phyloP scores from a whole-genome alignment of 495 filamentous ascomycete genomes.

The Penicillium taxi region DNA sequence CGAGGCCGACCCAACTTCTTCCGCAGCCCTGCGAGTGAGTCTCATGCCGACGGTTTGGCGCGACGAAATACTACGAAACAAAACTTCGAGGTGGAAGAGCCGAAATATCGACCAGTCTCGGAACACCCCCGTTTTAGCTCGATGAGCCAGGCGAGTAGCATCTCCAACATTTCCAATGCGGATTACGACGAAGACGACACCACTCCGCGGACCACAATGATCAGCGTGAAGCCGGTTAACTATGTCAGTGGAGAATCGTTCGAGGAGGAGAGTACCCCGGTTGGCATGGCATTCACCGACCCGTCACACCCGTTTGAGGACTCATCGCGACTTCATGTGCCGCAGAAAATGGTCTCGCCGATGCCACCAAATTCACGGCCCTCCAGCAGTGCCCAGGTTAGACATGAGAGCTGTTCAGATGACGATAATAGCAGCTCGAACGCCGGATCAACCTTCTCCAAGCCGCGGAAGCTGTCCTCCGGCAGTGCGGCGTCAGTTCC shows the following conservation, averaged over 20 bases:
- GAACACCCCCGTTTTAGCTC: slow-evolving; percentile 67
- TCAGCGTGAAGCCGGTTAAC: slow-evolving; percentile 19
- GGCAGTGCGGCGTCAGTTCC: slow-evolving; percentile 55
- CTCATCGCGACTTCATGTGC: slow-evolving; percentile 37
- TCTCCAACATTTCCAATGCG: too few species aligned
- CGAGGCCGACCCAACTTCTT: slow-evolving; percentile 66
- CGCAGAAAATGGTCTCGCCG: slow-evolving; percentile 47
- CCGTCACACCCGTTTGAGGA: slow-evolving; percentile 36
- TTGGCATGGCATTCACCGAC: slow-evolving; percentile 15
- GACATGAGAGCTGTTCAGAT: slow-evolving; percentile 55
- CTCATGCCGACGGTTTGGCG: slow-evolving; percentile 20
- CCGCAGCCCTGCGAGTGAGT: slow-evolving; percentile 45
- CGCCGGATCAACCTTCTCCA: slow-evolving; percentile 45
- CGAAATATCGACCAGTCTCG: slow-evolving; percentile 57
- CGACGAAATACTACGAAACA: slow-evolving; percentile 34
- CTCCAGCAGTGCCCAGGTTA: slow-evolving; percentile 48
- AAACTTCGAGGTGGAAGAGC: slow-evolving; percentile 53
- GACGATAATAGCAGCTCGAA: slow-evolving; percentile 51
- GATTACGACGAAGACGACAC: slow-evolving; percentile 23
- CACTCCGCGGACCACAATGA: slow-evolving; percentile 22
- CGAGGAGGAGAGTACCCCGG: slow-evolving; percentile 24
- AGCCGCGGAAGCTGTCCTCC: slow-evolving; percentile 54
- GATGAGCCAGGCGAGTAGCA: slow-evolving; percentile 43
- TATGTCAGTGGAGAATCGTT: slow-evolving; percentile 45
- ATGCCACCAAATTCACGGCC: slow-evolving; percentile 48